Conservation (phyloP, 2,329 filamentous ascomycete species). For the Neodidymelliopsis sp. region DNA sequence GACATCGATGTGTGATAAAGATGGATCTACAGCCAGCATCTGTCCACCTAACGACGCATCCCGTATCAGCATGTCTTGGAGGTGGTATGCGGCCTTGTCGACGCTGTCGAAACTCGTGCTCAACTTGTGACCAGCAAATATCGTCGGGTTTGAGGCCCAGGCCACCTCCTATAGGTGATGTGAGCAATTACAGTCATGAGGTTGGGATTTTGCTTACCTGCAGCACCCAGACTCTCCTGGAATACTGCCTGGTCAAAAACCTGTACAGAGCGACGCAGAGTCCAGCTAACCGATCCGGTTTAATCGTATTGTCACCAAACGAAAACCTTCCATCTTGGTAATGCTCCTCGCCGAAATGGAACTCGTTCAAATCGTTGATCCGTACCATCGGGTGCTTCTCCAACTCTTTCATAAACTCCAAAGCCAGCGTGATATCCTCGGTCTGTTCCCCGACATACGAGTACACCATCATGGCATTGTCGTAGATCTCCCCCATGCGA, state of each 20-base stretch:
- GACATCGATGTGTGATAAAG: background rate
- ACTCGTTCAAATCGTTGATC: background rate
- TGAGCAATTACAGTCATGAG: no score
- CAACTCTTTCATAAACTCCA: background rate
- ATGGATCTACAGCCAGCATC: background rate
- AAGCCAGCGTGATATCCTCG: no score
- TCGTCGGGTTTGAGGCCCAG: background rate
- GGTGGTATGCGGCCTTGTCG: background rate
- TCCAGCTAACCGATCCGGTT: background rate
- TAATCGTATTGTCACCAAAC: no score
- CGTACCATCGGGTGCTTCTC: background rate
- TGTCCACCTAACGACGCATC: background rate
- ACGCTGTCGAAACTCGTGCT: background rate
- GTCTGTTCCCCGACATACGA: constrained; percentile 7
- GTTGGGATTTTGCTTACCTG: no score
- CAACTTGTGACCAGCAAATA: background rate
- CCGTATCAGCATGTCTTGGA: background rate
- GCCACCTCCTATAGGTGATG: background rate
- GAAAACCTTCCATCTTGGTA: no score
- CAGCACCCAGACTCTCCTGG: background rate
- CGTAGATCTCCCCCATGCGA: constrained; percentile 18
- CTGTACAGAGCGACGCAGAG: background rate
- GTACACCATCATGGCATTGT: constrained; percentile 7
- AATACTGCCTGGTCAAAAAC: background rate
- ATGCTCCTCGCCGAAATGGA: background rate